Conservation (phyloP, 176 grass and related monocot species). For the Avena atlantica region DNA sequence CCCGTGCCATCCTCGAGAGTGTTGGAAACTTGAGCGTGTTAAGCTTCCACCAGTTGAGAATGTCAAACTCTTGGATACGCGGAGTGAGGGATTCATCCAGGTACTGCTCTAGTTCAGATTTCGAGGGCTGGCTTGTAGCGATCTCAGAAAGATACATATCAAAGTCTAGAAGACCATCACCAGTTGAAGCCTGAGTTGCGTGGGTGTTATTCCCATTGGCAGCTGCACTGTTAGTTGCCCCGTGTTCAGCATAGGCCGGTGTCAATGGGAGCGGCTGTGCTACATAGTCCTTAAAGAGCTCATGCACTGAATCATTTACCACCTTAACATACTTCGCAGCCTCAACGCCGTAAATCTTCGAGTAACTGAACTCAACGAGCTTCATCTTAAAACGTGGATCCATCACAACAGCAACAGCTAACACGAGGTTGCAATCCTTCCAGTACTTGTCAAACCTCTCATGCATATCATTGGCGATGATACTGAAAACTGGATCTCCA, state of each 20-base stretch:
- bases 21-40: constrained; percentile 68
- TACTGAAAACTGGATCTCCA: constrained; percentile 59
- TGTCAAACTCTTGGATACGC: constrained; percentile 65
- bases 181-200: constrained; percentile 32
- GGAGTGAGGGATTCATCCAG: constrained; percentile 66
- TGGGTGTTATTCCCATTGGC: constrained; percentile 41
- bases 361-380: constrained; percentile 76
- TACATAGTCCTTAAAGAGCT: constrained; percentile 65
- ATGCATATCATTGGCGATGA: constrained; percentile 67
- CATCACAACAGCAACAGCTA: constrained; percentile 74
- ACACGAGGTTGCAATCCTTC: constrained; percentile 73
- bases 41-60: constrained; percentile 78
- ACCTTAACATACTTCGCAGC: constrained; percentile 66
- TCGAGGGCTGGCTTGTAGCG: constrained; percentile 60
- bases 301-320: constrained; percentile 63
- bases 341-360: constrained; percentile 71
- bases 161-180: constrained; percentile 73
- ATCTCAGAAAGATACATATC: constrained; percentile 77
- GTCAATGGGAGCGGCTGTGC: constrained; percentile 58
- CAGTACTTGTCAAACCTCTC: constrained; percentile 83
- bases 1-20: constrained; percentile 70
- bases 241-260: constrained; percentile 61
- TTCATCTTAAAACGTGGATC: constrained; percentile 79
- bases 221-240: constrained; percentile 44
- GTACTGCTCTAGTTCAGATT: constrained; percentile 69